A percentile compares a stretch with the other conserved stretches of the same genome.
phyloP scores from a whole-genome alignment of 2,329 filamentous ascomycete species.

The Cladosporium oxysporum region DNA sequence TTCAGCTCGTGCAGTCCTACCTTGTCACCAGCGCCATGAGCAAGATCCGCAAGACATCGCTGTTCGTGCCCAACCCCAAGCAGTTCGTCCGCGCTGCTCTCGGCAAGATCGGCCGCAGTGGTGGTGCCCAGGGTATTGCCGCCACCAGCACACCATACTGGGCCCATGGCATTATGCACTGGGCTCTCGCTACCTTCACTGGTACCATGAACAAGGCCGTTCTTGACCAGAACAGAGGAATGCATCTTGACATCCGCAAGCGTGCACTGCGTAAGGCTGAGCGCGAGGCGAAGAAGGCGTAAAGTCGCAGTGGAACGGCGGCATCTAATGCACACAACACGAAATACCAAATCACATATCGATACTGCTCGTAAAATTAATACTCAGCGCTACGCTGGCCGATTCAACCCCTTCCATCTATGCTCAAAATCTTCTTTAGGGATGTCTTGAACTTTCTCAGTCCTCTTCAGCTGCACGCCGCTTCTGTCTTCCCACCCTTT shows the following conservation, averaged over 20 bases:
- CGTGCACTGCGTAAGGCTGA: slow-evolving; percentile 82
- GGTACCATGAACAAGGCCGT: slow-evolving; percentile 60
- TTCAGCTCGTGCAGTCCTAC: slow-evolving; percentile 90
- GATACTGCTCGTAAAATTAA: slow-evolving; percentile 1
- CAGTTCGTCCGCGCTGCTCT: slow-evolving; percentile 78
- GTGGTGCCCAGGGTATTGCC: slow-evolving; percentile 74
- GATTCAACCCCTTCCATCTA: slow-evolving; percentile 31
- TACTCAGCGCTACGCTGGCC: slow-evolving; percentile 6
- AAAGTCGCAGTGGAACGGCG: neutral
- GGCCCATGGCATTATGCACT: slow-evolving; percentile 87
- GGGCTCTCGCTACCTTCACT: slow-evolving; percentile 66
- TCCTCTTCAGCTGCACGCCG: slow-evolving; percentile 36
- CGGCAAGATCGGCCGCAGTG: slow-evolving; percentile 75
- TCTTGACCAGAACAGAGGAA: slow-evolving; percentile 63
- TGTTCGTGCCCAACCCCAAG: slow-evolving; percentile 77
- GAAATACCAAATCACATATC: neutral
- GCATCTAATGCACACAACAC: neutral
- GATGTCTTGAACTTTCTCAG: slow-evolving; percentile 30
- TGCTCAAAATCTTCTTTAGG: slow-evolving; percentile 32
- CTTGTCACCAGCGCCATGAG: slow-evolving; percentile 96
- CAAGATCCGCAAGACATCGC: slow-evolving; percentile 80
- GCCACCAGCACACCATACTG: slow-evolving; percentile 91
- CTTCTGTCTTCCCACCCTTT: slow-evolving; percentile 41
- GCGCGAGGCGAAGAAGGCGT: slow-evolving; percentile 71
- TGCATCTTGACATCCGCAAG: slow-evolving; percentile 81